Conservation (phyloP, 1,284 basidiomycete genomes). For the Heterobasidion irregulare region DNA sequence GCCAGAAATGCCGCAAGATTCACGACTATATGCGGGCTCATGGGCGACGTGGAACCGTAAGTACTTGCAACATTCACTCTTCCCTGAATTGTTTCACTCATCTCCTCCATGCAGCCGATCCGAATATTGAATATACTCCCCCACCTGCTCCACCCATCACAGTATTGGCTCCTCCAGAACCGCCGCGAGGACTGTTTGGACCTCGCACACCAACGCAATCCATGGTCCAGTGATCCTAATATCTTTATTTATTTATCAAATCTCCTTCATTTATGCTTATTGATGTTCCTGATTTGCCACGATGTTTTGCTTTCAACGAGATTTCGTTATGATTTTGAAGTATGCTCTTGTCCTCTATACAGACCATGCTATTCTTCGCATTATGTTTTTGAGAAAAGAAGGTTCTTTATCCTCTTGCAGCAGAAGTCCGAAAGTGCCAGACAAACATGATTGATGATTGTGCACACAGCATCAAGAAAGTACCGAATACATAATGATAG, state of each 20-base stretch:
- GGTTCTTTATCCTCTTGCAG: too few relatives aligned
- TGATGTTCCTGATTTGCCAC: too few relatives aligned
- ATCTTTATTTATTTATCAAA: background rate
- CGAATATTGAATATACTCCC: conserved; percentile 37
- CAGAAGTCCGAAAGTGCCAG: too few relatives aligned
- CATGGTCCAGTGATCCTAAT: background rate
- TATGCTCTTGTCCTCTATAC: too few relatives aligned
- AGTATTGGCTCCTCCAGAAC: conserved; percentile 30
- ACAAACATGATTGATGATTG: too few relatives aligned
- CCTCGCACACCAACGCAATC: conserved; percentile 41
- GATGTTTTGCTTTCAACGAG: too few relatives aligned
- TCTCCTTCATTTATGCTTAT: too few relatives aligned
- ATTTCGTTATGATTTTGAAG: too few relatives aligned
- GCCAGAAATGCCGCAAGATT: conserved; percentile 9
- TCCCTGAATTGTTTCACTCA: conserved; percentile 4
- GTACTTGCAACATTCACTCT: conserved; percentile 16
- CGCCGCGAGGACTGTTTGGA: conserved; percentile 49
- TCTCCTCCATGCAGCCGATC: conserved; percentile 20
- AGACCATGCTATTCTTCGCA: too few relatives aligned
- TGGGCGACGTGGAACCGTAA: conserved; percentile 69
- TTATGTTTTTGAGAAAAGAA: too few relatives aligned
- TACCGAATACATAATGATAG: too few relatives aligned
- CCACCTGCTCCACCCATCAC: conserved; percentile 42
- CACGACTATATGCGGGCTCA: conserved; percentile 18
- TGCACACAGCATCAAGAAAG: too few relatives aligned